Conservation (phyloP, 1,284 basidiomycete genomes). For the Sporisorium scitamineum region DNA sequence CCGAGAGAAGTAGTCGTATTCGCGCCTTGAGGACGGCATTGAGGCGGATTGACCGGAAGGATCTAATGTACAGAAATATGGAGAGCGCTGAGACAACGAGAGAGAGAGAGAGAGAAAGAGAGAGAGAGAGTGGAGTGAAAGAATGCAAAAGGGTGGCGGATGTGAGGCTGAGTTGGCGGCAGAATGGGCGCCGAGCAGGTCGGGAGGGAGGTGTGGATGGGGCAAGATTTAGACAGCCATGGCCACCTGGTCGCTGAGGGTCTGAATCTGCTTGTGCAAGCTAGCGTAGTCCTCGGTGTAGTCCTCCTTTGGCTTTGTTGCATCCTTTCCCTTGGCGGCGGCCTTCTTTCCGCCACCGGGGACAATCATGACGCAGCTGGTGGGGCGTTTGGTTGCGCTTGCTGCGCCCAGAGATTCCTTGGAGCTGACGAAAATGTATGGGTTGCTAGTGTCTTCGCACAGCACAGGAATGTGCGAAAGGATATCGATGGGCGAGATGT, state of each 20-base stretch:
- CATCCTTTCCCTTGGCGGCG: conserved; percentile 75
- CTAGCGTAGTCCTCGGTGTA: conserved; percentile 86
- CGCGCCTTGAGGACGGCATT: neutral
- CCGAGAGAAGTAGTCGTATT: conserved; percentile 2
- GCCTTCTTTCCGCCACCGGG: conserved; percentile 74
- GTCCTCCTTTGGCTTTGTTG: conserved; percentile 75
- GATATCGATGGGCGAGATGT: conserved; percentile 98
- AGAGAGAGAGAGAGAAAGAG: neutral
- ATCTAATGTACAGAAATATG: conserved; percentile 6
- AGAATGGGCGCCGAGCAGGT: neutral
- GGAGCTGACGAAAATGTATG: conserved; percentile 78
- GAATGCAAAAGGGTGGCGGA: neutral
- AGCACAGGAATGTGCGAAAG: conserved; percentile 95
- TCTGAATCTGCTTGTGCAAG: conserved; percentile 78
- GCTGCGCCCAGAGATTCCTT: conserved; percentile 86
- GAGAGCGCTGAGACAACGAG: neutral
- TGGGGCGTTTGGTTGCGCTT: conserved; percentile 96
- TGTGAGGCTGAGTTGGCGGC: neutral
- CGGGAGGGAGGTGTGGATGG: neutral
- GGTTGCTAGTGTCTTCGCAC: conserved; percentile 92
- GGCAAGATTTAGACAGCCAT: conserved; percentile 22
- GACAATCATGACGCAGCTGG: conserved; percentile 91
- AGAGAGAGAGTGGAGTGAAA: no score
- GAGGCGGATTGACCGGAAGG: neutral
- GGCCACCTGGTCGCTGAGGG: conserved; percentile 45